A percentile compares a stretch with the other conserved stretches of the same genome.
Evolutionary conservation across 2,329 filamentous ascomycete genomes (phyloP).

Genomic region (Apiospora malaysiana): DNA sequence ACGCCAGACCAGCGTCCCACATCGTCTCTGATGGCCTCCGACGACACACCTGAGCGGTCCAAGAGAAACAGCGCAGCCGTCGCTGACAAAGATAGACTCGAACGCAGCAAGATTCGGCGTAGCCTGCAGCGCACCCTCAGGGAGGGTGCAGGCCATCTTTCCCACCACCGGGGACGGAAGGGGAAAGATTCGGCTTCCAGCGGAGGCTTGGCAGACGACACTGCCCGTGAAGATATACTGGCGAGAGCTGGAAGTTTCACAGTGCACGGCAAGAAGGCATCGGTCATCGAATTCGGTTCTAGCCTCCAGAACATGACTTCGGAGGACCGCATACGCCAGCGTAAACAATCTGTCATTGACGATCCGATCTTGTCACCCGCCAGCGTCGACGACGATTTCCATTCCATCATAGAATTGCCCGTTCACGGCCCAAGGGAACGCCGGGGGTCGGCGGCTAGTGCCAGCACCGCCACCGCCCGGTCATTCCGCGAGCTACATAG

Average conservation of each 20-base stretch:
- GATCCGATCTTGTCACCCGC: conserved; percentile 46
- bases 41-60: conserved; percentile 47
- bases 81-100: conserved; percentile 52
- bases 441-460: conserved; percentile 67
- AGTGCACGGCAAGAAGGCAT: conserved; percentile 96
- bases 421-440: conserved; percentile 51
- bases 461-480: conserved; percentile 69
- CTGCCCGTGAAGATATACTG: conserved; percentile 68
- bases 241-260: conserved; percentile 89
- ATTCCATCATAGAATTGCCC: conserved; percentile 54
- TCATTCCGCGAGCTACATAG: conserved; percentile 69
- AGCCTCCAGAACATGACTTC: conserved; percentile 81
- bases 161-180: conserved; percentile 74
- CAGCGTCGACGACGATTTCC: conserved; percentile 56
- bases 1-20: conserved; percentile 50
- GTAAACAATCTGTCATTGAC: conserved; percentile 56
- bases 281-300: conserved; percentile 93
- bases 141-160: conserved; percentile 73
- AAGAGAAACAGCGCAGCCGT: conserved; percentile 44
- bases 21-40: conserved; percentile 47
- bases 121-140: conserved; percentile 90
- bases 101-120: conserved; percentile 75
- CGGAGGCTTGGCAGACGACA: conserved; percentile 57
- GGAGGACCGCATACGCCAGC: conserved; percentile 73
- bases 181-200: conserved; percentile 75